Base-by-base conservation (phyloP, 2,329 filamentous ascomycete genomes). In the Epicoccum nigrum region DNA sequence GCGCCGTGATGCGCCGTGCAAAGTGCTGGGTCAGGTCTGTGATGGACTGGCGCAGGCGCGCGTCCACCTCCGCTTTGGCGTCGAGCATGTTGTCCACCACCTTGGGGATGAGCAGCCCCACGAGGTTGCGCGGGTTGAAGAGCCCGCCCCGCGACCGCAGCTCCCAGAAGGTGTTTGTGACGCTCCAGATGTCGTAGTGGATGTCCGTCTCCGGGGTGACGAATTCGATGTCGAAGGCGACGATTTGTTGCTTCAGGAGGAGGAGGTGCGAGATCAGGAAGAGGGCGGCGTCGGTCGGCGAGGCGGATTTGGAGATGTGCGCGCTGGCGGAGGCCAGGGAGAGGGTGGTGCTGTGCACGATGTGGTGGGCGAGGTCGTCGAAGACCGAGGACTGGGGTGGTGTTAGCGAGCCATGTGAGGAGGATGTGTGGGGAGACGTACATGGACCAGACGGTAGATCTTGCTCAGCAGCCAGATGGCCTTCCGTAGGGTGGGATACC, bases 221-320 rank as follows among this genome's bases (percentile, higher is more conserved):
- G 63, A 83, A 88, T 68, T 88, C 92, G 60, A 99, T 97, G 75
- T 99, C 94, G 55, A 99, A 92, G 8, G 92, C 92, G 20, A 99
- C 86, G 43, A 99, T 89, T 70, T 97, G 90, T 69, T 97, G 95
- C 74, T 97, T 97, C 43, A 99, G 83, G 41, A 97, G 87, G 41
- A 99, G 87, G 2, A 99, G 82, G 70, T 99, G 96, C 63, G 93
- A 94, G 64, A 99, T 87, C 67, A 97, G 86, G 74, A 99, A 99
- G 4, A 99, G 82, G 61, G 96, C 89, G 0, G 89, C 84, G 69
- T 97, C 92, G 6, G 87, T 81, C 1, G 83, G 81, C 69, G 77
- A 77, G n/a, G 82, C 79, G 48, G 84, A 85, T 28, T 82, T 82
- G 48, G 85, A 83, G 60, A 96, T 87, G 54, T 84, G 83, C 5